Conservation (phyloP, 2,329 filamentous ascomycete genomes). For the Penicillium frequentans region DNA sequence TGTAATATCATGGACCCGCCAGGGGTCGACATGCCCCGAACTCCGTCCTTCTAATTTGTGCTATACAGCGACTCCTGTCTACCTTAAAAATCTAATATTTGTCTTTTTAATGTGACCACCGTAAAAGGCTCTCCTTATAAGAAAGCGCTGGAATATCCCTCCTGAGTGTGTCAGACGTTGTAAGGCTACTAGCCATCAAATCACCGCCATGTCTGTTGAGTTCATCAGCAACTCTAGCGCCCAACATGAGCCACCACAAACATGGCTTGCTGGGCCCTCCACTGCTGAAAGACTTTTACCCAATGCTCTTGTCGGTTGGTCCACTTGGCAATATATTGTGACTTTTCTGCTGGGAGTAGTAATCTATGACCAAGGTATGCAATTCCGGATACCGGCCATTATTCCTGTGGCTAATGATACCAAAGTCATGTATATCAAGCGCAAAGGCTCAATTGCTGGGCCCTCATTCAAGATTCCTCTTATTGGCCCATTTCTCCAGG, state of each 20-base stretch:
- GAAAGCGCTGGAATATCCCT: neutral
- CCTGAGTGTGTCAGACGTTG: neutral
- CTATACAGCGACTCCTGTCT: neutral
- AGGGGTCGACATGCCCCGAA: neutral
- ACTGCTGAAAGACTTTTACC: neutral
- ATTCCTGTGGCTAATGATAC: neutral
- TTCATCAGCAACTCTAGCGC: neutral
- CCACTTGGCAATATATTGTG: constrained; percentile 26
- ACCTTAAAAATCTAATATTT: neutral
- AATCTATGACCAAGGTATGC: constrained; percentile 76
- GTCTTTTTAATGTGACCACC: neutral
- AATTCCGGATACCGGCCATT: neutral
- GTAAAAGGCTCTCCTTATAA: neutral
- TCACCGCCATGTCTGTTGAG: neutral
- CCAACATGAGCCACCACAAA: constrained; percentile 7
- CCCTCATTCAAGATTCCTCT: constrained; percentile 72
- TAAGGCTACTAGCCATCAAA: neutral
- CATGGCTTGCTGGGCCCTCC: constrained; percentile 2
- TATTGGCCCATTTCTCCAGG: constrained; percentile 84
- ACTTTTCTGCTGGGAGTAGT: constrained; percentile 67
- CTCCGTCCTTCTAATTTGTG: neutral
- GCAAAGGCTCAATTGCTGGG: constrained; percentile 70
- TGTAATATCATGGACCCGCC: neutral
- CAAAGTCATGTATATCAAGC: constrained; percentile 68
- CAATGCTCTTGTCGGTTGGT: constrained; percentile 40